Evolutionary conservation across 345 rosid genomes (phyloP).

Genomic region (rapeseed (Brassica napus)): DNA sequence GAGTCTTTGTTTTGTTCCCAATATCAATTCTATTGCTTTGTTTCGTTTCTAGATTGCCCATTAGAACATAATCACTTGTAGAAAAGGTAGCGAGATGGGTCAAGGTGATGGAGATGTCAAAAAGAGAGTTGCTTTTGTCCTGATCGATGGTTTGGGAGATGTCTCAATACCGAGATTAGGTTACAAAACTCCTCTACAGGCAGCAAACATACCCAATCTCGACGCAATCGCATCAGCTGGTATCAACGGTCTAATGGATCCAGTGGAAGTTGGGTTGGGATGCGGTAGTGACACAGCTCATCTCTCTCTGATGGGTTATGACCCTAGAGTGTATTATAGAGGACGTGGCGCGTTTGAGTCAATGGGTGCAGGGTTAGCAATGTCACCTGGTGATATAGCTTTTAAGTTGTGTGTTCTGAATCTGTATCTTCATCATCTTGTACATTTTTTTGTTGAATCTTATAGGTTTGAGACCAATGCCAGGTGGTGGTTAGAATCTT

Average conservation of each 20-base stretch:
- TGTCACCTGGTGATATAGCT: constrained; percentile 98
- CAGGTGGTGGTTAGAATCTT: too few relatives aligned
- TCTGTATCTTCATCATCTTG: background rate
- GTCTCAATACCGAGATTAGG: constrained; percentile 81
- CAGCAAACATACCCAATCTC: constrained; percentile 68
- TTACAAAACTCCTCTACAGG: constrained; percentile 77
- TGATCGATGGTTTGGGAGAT: constrained; percentile 92
- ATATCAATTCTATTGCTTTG: background rate
- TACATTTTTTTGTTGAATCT: background rate
- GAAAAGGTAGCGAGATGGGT: constrained; percentile 8
- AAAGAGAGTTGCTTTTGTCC: constrained; percentile 82
- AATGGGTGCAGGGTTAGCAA: constrained; percentile 96
- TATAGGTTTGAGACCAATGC: background rate
- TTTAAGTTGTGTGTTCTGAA: constrained; percentile 40
- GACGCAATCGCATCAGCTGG: constrained; percentile 93
- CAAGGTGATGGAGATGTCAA: constrained; percentile 44
- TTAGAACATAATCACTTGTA: background rate
- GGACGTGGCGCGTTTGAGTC: constrained; percentile 98
- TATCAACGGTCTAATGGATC: constrained; percentile 95
- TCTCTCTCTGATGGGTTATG: constrained; percentile 86
- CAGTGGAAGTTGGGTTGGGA: constrained; percentile 97
- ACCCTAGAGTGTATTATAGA: constrained; percentile 84
- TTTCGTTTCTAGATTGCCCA: background rate
- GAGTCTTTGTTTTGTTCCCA: background rate
- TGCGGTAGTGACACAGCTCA: constrained; percentile 99